Evolutionary conservation across 106 monocot genomes (phyloP).

Genomic region (Hemerocallis citrina): DNA sequence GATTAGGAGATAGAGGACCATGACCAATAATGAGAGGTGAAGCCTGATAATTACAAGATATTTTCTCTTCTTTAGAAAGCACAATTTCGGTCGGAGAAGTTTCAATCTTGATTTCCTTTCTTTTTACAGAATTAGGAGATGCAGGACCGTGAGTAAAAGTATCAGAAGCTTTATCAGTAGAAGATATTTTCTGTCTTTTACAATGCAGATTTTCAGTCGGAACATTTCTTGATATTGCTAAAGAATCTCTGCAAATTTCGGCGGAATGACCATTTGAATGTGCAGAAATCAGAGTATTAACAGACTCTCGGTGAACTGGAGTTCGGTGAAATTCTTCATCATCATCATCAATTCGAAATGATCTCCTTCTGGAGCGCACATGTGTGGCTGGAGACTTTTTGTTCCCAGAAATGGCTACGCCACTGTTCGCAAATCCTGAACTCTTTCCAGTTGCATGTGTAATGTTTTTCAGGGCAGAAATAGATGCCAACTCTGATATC

Average conservation of each 20-base stretch:
- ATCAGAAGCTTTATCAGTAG: too few species aligned
- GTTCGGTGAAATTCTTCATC: constrained; percentile 42
- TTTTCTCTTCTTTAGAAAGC: constrained; percentile 21
- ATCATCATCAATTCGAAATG: constrained; percentile 43
- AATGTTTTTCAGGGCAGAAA: constrained; percentile 5
- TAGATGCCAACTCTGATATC: constrained; percentile 10
- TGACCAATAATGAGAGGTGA: constrained; percentile 11
- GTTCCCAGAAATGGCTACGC: too few species aligned
- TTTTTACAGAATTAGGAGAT: too few species aligned
- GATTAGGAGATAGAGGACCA: constrained; percentile 12
- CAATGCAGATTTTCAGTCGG: constrained; percentile 13
- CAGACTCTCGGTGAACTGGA: constrained; percentile 43
- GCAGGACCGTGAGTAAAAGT: too few species aligned
- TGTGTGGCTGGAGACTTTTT: constrained; percentile 6
- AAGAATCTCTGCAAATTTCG: constrained; percentile 15
- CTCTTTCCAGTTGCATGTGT: constrained; percentile 2
- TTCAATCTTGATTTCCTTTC: too few species aligned
- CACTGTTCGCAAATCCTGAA: background rate
- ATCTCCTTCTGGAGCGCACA: constrained; percentile 38
- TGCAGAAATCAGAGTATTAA: constrained; percentile 10
- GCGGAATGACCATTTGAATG: constrained; percentile 6
- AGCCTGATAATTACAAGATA: constrained; percentile 7
- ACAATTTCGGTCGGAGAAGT: constrained; percentile 10
- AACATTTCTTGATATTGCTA: constrained; percentile 11
- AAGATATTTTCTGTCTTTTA: constrained; percentile 21